phyloP scores from a whole-genome alignment of 768 basidiomycete genomes.

The Hysterangium stoloniferum region DNA sequence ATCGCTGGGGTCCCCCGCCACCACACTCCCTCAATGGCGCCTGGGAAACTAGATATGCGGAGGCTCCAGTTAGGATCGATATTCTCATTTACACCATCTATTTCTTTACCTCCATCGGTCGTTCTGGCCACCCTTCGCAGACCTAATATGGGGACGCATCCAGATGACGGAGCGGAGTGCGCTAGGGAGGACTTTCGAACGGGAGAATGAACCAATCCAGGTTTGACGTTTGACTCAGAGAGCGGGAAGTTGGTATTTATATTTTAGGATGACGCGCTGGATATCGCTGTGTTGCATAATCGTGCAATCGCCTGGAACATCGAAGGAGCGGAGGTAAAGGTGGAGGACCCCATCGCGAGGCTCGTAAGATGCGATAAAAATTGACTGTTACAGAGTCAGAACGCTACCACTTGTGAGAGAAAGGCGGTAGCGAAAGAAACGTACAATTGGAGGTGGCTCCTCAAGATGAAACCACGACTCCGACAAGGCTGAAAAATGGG shows the following conservation, averaged over 20 bases:
- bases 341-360: not conserved
- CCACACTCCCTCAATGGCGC: not conserved
- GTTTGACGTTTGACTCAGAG: not conserved
- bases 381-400: not conserved
- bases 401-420: not conserved
- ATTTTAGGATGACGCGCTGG: not conserved
- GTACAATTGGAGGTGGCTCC: not conserved
- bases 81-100: not conserved
- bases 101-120: not conserved
- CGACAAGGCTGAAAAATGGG: not conserved
- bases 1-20: not conserved
- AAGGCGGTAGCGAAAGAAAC: not conserved
- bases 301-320: not conserved
- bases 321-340: not conserved
- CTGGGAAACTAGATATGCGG: not conserved
- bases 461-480: not conserved
- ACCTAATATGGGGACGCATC: not conserved
- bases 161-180: not conserved
- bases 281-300: not conserved
- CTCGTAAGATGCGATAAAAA: not conserved
- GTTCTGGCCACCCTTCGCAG: not conserved
- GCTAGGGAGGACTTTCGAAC: not conserved
- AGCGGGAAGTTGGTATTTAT: not conserved
- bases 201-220: not conserved
- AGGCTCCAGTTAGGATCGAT: not conserved